phyloP scores from a whole-genome alignment of 495 filamentous ascomycete species.

The Daldinia decipiens region DNA sequence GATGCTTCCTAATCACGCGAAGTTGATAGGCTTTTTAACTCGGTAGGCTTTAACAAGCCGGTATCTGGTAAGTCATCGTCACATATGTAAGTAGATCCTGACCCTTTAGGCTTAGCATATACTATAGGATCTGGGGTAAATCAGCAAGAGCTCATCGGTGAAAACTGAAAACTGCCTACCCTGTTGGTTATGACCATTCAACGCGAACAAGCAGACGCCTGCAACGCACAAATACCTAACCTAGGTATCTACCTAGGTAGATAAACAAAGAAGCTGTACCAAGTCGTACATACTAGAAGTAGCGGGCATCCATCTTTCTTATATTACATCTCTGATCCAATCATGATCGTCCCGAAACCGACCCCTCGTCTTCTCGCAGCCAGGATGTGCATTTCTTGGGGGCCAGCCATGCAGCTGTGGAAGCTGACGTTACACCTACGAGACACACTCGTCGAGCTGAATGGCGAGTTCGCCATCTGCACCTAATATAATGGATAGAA shows the following conservation, averaged over 20 bases:
- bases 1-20: slow-evolving; percentile 4
- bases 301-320: slow-evolving; percentile 32
- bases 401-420: slow-evolving; percentile 27
- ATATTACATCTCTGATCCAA: slow-evolving; percentile 11
- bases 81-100: no score
- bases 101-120: no score
- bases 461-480: slow-evolving; percentile 31
- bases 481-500: slow-evolving; percentile 14
- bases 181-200: slow-evolving; percentile 17
- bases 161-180: neutral
- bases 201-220: slow-evolving; percentile 15
- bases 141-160: neutral
- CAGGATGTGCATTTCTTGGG: slow-evolving; percentile 29
- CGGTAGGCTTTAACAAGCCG: no score
- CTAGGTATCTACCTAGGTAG: neutral
- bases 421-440: slow-evolving; percentile 37
- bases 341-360: slow-evolving; percentile 23
- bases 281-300: slow-evolving; percentile 29
- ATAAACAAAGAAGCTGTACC: slow-evolving; percentile 25
- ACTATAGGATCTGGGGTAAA: neutral
- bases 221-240: slow-evolving; percentile 6
- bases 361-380: slow-evolving; percentile 13
- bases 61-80: neutral
- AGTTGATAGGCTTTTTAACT: slow-evolving; percentile 2
- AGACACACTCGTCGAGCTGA: slow-evolving; percentile 34